Evolutionary conservation across 2,329 filamentous ascomycete genomes (phyloP).

Genomic region (Fusarium albosuccineum): DNA sequence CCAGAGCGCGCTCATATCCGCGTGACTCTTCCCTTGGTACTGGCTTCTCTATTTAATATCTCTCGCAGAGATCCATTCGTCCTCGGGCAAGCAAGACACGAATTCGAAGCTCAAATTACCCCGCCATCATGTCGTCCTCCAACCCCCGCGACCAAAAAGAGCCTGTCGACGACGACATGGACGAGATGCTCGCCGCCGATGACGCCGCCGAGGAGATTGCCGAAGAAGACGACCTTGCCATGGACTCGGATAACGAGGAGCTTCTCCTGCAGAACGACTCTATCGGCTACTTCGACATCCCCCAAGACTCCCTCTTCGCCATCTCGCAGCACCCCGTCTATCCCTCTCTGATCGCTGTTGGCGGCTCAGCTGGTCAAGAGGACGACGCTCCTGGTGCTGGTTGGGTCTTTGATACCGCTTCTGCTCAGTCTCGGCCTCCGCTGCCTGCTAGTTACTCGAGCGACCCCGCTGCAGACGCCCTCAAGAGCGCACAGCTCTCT

Average conservation of each 20-base stretch:
- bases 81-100: neutral
- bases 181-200: slow-evolving; percentile 64
- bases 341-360: slow-evolving; percentile 84
- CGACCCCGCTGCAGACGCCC: slow-evolving; percentile 66
- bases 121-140: slow-evolving; percentile 51
- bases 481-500: slow-evolving; percentile 68
- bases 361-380: slow-evolving; percentile 74
- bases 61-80: neutral
- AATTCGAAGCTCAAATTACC: slow-evolving; percentile 34
- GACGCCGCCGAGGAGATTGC: slow-evolving; percentile 82
- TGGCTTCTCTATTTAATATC: neutral
- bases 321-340: slow-evolving; percentile 91
- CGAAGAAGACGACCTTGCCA: slow-evolving; percentile 78
- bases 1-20: slow-evolving; percentile 4
- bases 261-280: slow-evolving; percentile 92
- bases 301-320: slow-evolving; percentile 93
- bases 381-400: slow-evolving; percentile 79
- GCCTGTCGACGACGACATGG: slow-evolving; percentile 47
- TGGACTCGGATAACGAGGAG: slow-evolving; percentile 85
- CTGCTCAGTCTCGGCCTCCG: slow-evolving; percentile 73
- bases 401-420: slow-evolving; percentile 84
- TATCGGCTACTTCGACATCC: slow-evolving; percentile 88
- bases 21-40: neutral
- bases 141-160: slow-evolving; percentile 43
- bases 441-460: slow-evolving; percentile 82